phyloP scores from a whole-genome alignment of 495 filamentous ascomycete genomes.

The Haplographium delicatum region DNA sequence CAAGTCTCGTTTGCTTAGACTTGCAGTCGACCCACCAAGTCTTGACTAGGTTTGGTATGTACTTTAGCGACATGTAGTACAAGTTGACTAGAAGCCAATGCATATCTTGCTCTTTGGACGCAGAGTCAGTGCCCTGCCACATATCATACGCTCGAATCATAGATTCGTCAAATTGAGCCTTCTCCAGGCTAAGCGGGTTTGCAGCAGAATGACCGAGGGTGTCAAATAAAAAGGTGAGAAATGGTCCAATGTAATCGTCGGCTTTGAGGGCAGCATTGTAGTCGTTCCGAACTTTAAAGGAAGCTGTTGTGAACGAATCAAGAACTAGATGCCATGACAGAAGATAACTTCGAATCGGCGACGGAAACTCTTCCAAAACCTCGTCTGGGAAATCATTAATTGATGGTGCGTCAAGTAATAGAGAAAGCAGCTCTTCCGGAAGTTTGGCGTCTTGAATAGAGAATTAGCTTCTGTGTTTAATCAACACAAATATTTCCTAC shows the following conservation, averaged over 20 bases:
- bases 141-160: conserved; percentile 65
- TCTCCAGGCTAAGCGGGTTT: conserved; percentile 54
- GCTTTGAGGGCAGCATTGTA: conserved; percentile 74
- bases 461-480: not conserved
- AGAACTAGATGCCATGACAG: conserved; percentile 88
- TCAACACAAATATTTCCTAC: not conserved
- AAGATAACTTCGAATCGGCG: conserved; percentile 66
- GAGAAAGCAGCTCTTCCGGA: conserved; percentile 64
- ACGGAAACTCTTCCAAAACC: conserved; percentile 45
- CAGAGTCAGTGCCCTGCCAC: conserved; percentile 43
- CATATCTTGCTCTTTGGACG: conserved; percentile 59
- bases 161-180: conserved; percentile 42
- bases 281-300: conserved; percentile 70
- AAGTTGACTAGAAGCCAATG: conserved; percentile 82
- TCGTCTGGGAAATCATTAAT: conserved; percentile 41
- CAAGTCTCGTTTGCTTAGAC: conserved; percentile 67
- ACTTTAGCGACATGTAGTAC: conserved; percentile 73
- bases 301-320: conserved; percentile 75
- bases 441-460: conserved; percentile 47
- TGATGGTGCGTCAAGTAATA: conserved; percentile 51
- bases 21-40: conserved; percentile 78
- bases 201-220: conserved; percentile 69
- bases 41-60: conserved; percentile 72
- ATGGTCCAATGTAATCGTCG: conserved; percentile 57
- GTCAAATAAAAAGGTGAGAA: conserved; percentile 76